Evolutionary conservation across 345 rosid genomes (phyloP), one percentile per base, ranked within the genome.

Genomic region (Crucihimalaya himalaica): DNA sequence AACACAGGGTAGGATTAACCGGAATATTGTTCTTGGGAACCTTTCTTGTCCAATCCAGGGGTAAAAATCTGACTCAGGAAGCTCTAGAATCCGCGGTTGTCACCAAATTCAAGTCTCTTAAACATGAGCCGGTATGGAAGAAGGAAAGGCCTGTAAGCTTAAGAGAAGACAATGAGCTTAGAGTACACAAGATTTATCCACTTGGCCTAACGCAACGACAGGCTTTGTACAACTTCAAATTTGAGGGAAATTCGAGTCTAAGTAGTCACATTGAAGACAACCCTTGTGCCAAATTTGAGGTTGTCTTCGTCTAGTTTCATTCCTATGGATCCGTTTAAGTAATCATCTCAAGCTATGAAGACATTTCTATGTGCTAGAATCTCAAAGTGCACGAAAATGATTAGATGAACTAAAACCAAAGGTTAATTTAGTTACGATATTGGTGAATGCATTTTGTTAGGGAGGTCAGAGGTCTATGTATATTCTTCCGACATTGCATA

Each of bases 141-240:
- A 78, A 77, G 62, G 99, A 88, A 86, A 87, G 97, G 70, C 99
- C 97, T 5, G 69, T 53, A 78, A 88, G 86, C 82, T 74, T 95
- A 64, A 84, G 83, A 79, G 92, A 96, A 29, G 90, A 84, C 42
- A 82, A 83, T 4, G 85, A 84, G 54, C 86, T 86, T 25, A 87
- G 78, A 82, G 65, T 92, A 42, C 82, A 90, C 81, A 75, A 74
- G 74, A 82, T 95, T 79, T 87, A 86, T 61, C 99, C 97, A 2
- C 84, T 95, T 27, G 97, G 97, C 53, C 71, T 87, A 82, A 91
- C 99, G 4, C 97, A 92, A 81, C 86, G 96, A 82, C 85, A 87
- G 70, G 97, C 99, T 54, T 71, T 95, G 67, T 90, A 90, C 70
- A 80, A 71, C 15, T 95, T 89, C 85, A 82, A 76, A 74, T 88